These are phyloP conservation scores for Sugiyamaella valdiviana DNA, from an alignment of 805 yeast species.

Conservation along the genomic window DNA sequence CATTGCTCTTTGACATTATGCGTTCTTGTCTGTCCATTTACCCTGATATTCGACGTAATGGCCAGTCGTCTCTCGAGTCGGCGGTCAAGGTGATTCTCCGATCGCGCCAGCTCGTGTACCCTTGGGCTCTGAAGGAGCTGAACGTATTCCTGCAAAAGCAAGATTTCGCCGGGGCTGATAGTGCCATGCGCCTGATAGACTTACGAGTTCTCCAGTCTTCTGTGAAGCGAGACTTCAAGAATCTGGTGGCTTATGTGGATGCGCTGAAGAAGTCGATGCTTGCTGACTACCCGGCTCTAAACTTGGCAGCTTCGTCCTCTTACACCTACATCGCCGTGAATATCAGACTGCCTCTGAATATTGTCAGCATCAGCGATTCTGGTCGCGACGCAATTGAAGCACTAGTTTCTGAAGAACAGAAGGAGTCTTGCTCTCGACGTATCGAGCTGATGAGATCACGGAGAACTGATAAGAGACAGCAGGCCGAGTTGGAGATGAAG, in stretches of 20 bases:
- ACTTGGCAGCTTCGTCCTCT: slow-evolving; percentile 47
- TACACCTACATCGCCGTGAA: slow-evolving; percentile 38
- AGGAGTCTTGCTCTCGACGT: not conserved
- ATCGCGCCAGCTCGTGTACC: slow-evolving; percentile 51
- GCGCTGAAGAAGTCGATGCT: slow-evolving; percentile 50
- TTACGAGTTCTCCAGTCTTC: slow-evolving; percentile 53
- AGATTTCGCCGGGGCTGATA: slow-evolving; percentile 53
- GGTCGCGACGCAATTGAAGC: slow-evolving; percentile 18
- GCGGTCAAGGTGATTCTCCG: slow-evolving; percentile 67
- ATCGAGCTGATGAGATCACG: slow-evolving; percentile 14
- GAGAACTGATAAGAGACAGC: slow-evolving; percentile 16
- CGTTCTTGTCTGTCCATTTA: slow-evolving; percentile 62
- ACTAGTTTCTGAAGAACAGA: slow-evolving; percentile 12
- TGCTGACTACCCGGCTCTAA: slow-evolving; percentile 52
- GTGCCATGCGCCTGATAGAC: slow-evolving; percentile 54
- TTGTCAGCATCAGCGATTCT: slow-evolving; percentile 9
- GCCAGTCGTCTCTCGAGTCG: slow-evolving; percentile 60
- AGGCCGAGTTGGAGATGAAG: slow-evolving; percentile 16
- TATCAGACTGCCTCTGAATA: slow-evolving; percentile 43
- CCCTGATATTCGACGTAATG: slow-evolving; percentile 59
- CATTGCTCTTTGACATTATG: slow-evolving; percentile 60
- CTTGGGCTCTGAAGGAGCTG: slow-evolving; percentile 44
- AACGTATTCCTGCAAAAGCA: slow-evolving; percentile 43
- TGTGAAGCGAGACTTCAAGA: slow-evolving; percentile 50
- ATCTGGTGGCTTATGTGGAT: slow-evolving; percentile 43